Percentiles rank a stretch among this genome's conserved stretches.
These are phyloP conservation scores for Yarrowia osloensis DNA, from an alignment of 805 yeast genomes.

Conservation along the genomic window DNA sequence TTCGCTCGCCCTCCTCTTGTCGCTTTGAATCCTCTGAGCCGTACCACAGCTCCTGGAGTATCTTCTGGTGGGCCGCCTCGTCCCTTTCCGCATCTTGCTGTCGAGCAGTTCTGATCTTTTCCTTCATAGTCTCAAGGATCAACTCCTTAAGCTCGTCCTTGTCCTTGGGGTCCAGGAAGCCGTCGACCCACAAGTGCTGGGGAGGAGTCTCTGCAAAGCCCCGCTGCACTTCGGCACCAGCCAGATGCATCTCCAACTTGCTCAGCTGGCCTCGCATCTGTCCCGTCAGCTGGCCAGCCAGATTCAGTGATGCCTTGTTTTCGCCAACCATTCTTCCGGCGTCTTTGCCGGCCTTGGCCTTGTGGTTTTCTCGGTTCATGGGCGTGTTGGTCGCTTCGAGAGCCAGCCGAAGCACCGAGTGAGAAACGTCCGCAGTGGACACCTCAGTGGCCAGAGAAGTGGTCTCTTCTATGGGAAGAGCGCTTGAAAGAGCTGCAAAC, in stretches of 20 bases:
- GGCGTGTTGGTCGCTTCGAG: background rate
- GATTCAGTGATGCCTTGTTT: background rate
- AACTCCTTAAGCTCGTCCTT: conserved; percentile 2
- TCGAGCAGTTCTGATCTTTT: background rate
- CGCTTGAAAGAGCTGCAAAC: background rate
- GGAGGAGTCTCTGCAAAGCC: conserved; percentile 1
- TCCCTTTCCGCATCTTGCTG: background rate
- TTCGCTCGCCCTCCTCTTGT: background rate
- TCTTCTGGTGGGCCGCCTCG: background rate
- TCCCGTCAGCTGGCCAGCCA: background rate
- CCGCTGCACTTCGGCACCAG: conserved; percentile 4
- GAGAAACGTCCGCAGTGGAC: background rate
- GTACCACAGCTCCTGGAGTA: conserved; percentile 11
- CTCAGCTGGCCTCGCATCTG: conserved; percentile 1
- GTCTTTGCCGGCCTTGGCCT: background rate
- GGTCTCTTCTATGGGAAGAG: background rate
- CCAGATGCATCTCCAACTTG: conserved; percentile 20
- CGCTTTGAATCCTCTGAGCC: conserved; percentile 4
- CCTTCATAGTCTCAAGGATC: background rate
- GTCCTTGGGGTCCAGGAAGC: conserved; percentile 17
- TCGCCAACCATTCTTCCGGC: conserved; percentile 5
- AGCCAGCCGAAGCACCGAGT: conserved; percentile 9
- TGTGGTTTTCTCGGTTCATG: background rate
- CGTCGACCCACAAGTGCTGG: conserved; percentile 5
- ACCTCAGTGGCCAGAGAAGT: background rate